phyloP scores from a whole-genome alignment of 805 yeast genomes.

The Starmerella davenportii region DNA sequence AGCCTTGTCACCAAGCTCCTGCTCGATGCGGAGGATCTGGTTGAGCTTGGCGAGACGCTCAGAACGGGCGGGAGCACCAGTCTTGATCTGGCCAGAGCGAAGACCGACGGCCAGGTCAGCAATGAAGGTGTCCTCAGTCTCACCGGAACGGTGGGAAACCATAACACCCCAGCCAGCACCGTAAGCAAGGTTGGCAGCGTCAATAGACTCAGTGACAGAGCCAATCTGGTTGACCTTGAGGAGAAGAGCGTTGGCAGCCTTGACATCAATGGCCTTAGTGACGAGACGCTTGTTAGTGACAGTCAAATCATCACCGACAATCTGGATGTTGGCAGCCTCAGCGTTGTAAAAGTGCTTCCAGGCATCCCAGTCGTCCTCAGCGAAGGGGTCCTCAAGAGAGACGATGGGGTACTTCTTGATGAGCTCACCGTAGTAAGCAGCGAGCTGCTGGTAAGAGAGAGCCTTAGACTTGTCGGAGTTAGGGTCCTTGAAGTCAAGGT shows the following conservation, averaged over 20 bases:
- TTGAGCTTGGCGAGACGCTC: slow-evolving; percentile 98
- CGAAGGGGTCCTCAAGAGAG: slow-evolving; percentile 97
- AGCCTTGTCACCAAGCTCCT: slow-evolving; percentile 95
- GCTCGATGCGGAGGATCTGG: slow-evolving; percentile 97
- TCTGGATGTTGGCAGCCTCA: slow-evolving; percentile 43
- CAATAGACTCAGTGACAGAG: slow-evolving; percentile 84
- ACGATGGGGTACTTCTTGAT: slow-evolving; percentile 89
- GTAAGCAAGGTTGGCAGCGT: slow-evolving; percentile 90
- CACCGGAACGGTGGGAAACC: slow-evolving; percentile 99
- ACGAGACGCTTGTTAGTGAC: slow-evolving; percentile 95
- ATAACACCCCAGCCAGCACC: slow-evolving; percentile 98
- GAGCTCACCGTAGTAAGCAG: slow-evolving; percentile 63
- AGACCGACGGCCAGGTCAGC: slow-evolving; percentile 97
- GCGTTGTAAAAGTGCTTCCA: slow-evolving; percentile 71
- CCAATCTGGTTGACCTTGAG: slow-evolving; percentile 99
- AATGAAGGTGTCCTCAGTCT: slow-evolving; percentile 95
- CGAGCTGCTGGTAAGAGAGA: slow-evolving; percentile 77
- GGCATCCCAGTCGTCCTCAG: slow-evolving; percentile 98
- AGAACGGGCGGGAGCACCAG: slow-evolving; percentile 99
- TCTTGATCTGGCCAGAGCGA: slow-evolving; percentile 96
- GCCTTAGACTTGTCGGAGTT: slow-evolving; percentile 76
- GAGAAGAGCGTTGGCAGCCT: slow-evolving; percentile 84
- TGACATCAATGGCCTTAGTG: slow-evolving; percentile 88
- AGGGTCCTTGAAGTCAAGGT: slow-evolving; percentile 96
- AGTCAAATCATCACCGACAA: slow-evolving; percentile 96